Evolutionary conservation across 495 filamentous ascomycete genomes (phyloP), one percentile per base, ranked within the genome.

Genomic region (Glonium stellatum): DNA sequence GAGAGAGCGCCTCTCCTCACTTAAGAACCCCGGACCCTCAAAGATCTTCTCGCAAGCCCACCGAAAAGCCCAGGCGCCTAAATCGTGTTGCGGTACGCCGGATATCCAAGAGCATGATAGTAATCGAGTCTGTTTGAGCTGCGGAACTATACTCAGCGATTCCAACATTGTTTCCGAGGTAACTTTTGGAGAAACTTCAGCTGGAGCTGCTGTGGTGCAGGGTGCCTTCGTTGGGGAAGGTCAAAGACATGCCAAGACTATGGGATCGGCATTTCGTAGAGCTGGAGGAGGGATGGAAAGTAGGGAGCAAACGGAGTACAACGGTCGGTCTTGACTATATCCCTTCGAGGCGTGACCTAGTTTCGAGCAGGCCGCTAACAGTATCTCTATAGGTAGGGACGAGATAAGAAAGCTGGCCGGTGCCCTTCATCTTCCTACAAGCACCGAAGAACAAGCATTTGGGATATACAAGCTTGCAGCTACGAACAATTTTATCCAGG

Each of bases 131-230:
- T 98, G 93, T 76, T 78, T 80, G 34, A 85, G 79, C 39, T 98
- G 93, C 76, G 92, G 92, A 78, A 83, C 82, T 25, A 82, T 92
- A 57, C 80, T 91, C 62, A 86, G 13, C 1, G 55, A 60, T 85
- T 82, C 83, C 60, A 88, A 95, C 63, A 95, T 97, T 57, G 90
- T 97, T 55, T 81, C 89, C 21, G 93, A 98, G 68, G 81, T 97
- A 54, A 84, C 83, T 5, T 98, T 97, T 67, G 90, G 90, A 52
- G 90, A 97, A 73, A 84, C 80, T 41, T 79, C 85, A 0, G 81
- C 81, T 23, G 93, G 93, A 65, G 92, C 89, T 53, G 90, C 92
- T 34, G 80, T 92, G n/a, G 87, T 96, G 10, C 90, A 96, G 69
- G 93, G 93, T 64, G 88, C 82, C 52, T 92, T 84, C 75, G 82